Evolutionary conservation across 257 asterid species (phyloP), one percentile per base, ranked within the genome.

Genomic region (Lavandula angustifolia): DNA sequence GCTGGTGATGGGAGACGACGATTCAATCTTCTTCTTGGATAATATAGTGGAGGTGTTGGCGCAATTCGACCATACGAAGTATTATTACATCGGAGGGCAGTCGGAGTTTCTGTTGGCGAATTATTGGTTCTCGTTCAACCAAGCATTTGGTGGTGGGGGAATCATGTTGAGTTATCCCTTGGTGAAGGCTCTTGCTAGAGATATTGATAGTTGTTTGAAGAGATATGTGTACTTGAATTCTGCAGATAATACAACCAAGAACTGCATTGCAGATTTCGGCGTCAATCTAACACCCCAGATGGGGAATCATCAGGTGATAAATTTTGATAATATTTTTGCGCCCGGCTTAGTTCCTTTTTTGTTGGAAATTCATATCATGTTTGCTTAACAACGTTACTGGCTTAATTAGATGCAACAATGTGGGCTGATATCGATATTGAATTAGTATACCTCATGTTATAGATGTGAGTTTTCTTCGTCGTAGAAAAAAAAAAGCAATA

Each of bases 1-100:
- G 92, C 18, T 82, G 14, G 84, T 82, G 29, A 85, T 85, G 92
- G 92, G 84, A 0, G 92, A 85, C 54, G 92, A 85, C 34, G 92
- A 85, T 27, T 40, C 92, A 11, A 47, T 85, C 0, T 79, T 75
- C 11, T 82, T 85, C 49, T 71, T 82, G 57, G 89, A 85, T 12
- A 85, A 85, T 9, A 77, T 82, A 1, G 89, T 71, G 0, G 84
- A 81, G 27, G 87, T 85, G 4, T 71, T 85, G 0, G 84, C 71
- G 0, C 58, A 58, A 62, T 80, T 72, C 12, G 92, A 85, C 43
- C 92, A 85, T 5, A 80, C 31, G 0, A 79, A 75, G 74, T 85
- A 80, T 5, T 76, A 75, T 10, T 85, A 85, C 46, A 74, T 85
- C 1, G 92, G 92, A 0, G 79, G 82, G 80, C 87, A 82, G 8